Evolutionary conservation across 345 rosid species (phyloP).

Genomic region (Salix purpurea): DNA sequence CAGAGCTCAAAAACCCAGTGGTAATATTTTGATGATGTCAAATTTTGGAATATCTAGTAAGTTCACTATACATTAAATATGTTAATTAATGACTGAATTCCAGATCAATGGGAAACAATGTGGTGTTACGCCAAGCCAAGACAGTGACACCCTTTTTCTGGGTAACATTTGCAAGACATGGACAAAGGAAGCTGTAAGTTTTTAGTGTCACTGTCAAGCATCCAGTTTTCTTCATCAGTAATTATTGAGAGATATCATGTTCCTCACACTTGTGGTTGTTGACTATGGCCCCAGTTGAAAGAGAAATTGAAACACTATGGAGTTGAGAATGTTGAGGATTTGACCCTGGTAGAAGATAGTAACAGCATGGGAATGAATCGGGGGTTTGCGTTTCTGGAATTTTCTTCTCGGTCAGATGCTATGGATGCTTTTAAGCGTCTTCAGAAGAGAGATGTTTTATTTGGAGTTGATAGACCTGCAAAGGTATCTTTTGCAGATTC

Average conservation of each 20-base stretch:
- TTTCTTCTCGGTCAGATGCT: conserved; percentile 87
- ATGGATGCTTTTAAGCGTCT: conserved; percentile 94
- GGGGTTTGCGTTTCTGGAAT: conserved; percentile 97
- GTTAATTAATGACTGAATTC: conserved; percentile 41
- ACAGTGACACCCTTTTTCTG: conserved; percentile 90
- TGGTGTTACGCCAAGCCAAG: conserved; percentile 93
- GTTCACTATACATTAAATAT: conserved; percentile 26
- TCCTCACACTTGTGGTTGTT: conserved; percentile 25
- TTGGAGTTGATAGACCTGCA: conserved; percentile 96
- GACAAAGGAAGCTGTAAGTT: conserved; percentile 94
- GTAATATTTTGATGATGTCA: conserved; percentile 46
- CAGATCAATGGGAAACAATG: conserved; percentile 98
- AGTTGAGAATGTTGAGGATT: conserved; percentile 78
- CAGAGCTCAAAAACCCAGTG: conserved; percentile 78
- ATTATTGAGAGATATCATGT: conserved; percentile 6
- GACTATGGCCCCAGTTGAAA: conserved; percentile 65
- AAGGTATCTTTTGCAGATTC: conserved; percentile 98
- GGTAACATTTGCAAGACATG: conserved; percentile 96
- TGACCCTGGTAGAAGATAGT: conserved; percentile 88
- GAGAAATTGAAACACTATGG: conserved; percentile 96
- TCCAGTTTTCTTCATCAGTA: conserved; percentile 11
- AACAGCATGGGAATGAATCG: conserved; percentile 83
- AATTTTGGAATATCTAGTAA: conserved; percentile 31
- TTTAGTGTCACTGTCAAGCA: conserved; percentile 16
- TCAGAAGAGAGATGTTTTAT: conserved; percentile 78